Conservation (phyloP, 2,329 filamentous ascomycete species). For the Lecanicillium sp. region DNA sequence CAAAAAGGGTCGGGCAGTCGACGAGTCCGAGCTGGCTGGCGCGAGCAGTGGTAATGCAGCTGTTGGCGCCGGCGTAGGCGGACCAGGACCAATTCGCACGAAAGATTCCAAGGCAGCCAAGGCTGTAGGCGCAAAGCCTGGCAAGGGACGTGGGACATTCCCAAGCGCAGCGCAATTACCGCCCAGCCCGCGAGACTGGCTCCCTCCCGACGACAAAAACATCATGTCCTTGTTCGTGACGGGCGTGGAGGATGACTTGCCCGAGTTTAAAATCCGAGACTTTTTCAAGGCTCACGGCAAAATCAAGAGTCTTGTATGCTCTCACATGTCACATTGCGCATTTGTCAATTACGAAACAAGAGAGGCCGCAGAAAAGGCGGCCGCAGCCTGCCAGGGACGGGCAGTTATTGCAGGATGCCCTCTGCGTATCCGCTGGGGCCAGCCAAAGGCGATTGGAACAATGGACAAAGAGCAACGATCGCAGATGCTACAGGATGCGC, state of each 20-base stretch:
- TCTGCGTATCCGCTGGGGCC: slow-evolving; percentile 82
- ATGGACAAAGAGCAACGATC: slow-evolving; percentile 81
- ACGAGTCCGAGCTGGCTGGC: slow-evolving; percentile 37
- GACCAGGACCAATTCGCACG: slow-evolving; percentile 71
- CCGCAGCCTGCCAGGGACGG: slow-evolving; percentile 75
- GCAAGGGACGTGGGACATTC: slow-evolving; percentile 47
- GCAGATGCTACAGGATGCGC: slow-evolving; percentile 69
- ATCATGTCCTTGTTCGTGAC: slow-evolving; percentile 93
- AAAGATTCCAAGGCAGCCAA: slow-evolving; percentile 50
- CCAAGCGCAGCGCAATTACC: slow-evolving; percentile 66
- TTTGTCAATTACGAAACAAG: slow-evolving; percentile 91
- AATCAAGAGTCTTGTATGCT: slow-evolving; percentile 87
- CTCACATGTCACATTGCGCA: slow-evolving; percentile 93
- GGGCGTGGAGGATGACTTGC: slow-evolving; percentile 90
- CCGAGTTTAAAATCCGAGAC: slow-evolving; percentile 81
- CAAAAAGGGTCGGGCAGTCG: slow-evolving; percentile 72
- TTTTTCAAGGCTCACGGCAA: slow-evolving; percentile 87
- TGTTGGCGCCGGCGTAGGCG: slow-evolving; percentile 50
- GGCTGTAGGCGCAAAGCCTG: slow-evolving; percentile 36
- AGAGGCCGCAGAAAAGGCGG: slow-evolving; percentile 77
- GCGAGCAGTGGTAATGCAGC: slow-evolving; percentile 35
- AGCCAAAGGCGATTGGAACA: slow-evolving; percentile 82
- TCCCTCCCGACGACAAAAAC: slow-evolving; percentile 73
- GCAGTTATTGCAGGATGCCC: slow-evolving; percentile 89
- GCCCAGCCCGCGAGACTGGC: slow-evolving; percentile 75